Evolutionary conservation across 768 basidiomycete species (phyloP).

Genomic region (Hysterangium stoloniferum): DNA sequence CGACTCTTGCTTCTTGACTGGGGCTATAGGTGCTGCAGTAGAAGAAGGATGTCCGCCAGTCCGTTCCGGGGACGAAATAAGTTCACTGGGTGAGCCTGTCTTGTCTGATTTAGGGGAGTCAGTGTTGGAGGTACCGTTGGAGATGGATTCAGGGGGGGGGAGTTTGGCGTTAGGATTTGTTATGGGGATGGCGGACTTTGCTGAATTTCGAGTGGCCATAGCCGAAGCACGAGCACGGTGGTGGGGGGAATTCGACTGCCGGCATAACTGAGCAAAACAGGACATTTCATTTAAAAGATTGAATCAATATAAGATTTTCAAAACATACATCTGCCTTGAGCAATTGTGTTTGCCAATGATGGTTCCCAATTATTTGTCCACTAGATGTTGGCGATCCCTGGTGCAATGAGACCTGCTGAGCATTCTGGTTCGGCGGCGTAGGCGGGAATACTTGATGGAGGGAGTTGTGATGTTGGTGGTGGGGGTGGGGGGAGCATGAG

Average conservation of each 20-base stretch:
- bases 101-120: conserved; percentile 23
- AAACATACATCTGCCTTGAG: conserved; percentile 80
- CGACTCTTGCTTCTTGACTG: conserved; percentile 60
- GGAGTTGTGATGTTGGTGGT: conserved; percentile 78
- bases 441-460: conserved; percentile 55
- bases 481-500: conserved; percentile 50
- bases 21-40: conserved; percentile 64
- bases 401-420: conserved; percentile 45
- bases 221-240: conserved; percentile 94
- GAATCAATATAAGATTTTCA: conserved; percentile 17
- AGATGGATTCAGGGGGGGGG: conserved; percentile 28
- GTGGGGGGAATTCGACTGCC: conserved; percentile 81
- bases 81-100: neutral
- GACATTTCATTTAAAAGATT: conserved; percentile 1
- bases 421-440: conserved; percentile 67
- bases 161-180: conserved; percentile 78
- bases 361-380: conserved; percentile 57
- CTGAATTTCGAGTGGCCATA: conserved; percentile 79
- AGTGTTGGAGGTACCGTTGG: conserved; percentile 24
- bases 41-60: conserved; percentile 30
- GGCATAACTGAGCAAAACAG: conserved; percentile 57
- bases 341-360: conserved; percentile 91
- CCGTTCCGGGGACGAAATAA: conserved; percentile 1
- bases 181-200: conserved; percentile 86
- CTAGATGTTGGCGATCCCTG: conserved; percentile 52